Conservation (phyloP, 2,329 filamentous ascomycete genomes). For the Aspergillus ibericus region DNA sequence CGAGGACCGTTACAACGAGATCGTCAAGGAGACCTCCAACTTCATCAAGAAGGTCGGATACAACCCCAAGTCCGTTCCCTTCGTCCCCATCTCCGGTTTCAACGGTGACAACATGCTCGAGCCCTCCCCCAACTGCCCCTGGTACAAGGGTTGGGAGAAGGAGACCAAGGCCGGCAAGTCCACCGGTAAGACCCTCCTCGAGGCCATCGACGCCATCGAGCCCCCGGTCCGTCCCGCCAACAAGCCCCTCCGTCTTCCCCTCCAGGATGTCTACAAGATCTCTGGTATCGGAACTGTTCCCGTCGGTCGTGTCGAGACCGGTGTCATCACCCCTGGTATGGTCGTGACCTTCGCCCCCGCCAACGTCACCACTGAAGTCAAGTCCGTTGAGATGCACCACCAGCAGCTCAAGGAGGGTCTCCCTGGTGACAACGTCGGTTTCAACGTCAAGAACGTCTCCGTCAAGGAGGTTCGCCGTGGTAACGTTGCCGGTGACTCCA, state of each 20-base stretch:
- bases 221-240: conserved; percentile 88
- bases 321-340: conserved; percentile 80
- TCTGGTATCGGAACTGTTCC: conserved; percentile 99
- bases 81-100: conserved; percentile 99
- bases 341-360: conserved; percentile 97
- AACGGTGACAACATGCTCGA: conserved; percentile 99
- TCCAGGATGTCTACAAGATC: conserved; percentile 99
- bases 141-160: conserved; percentile 99
- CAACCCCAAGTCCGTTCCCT: conserved; percentile 98
- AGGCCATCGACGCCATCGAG: conserved; percentile 97
- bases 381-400: conserved; percentile 99
- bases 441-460: conserved; percentile 99
- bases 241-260: conserved; percentile 99
- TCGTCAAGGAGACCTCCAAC: conserved; percentile 99
- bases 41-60: conserved; percentile 99
- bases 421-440: conserved; percentile 99
- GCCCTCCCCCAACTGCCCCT: conserved; percentile 87
- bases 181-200: conserved; percentile 95
- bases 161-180: conserved; percentile 86
- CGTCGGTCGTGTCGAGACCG: conserved; percentile 99
- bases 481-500: conserved; percentile 99
- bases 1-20: conserved; percentile 94
- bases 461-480: conserved; percentile 99
- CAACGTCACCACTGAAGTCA: conserved; percentile 99
- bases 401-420: conserved; percentile 94